phyloP scores from a whole-genome alignment of 2,329 filamentous ascomycete species.

The Venturia asperata region DNA sequence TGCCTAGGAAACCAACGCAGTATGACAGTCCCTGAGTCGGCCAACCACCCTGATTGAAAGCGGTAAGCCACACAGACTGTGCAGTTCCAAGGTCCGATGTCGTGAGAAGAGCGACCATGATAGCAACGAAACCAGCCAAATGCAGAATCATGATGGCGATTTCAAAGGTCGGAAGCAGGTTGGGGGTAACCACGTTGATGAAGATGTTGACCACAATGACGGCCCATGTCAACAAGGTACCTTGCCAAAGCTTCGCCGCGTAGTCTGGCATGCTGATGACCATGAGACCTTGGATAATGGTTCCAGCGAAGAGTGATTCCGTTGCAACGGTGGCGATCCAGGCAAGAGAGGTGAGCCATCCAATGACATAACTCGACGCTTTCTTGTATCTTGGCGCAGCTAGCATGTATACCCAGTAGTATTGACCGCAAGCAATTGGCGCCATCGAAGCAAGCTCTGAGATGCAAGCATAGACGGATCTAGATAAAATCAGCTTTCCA shows the following conservation, averaged over 20 bases:
- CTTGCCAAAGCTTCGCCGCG: conserved; percentile 26
- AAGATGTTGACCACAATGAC: conserved; percentile 26
- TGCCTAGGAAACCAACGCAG: conserved; percentile 20
- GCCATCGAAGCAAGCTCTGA: conserved; percentile 32
- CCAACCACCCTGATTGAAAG: conserved; percentile 27
- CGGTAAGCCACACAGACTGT: conserved; percentile 25
- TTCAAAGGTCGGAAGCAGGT: conserved; percentile 20
- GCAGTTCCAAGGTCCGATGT: conserved; percentile 20
- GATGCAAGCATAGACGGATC: conserved; percentile 21
- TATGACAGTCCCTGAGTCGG: conserved; percentile 24
- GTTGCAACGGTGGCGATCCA: conserved; percentile 20
- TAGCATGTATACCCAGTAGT: conserved; percentile 25
- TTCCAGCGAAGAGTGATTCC: conserved; percentile 18
- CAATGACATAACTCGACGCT: conserved; percentile 18
- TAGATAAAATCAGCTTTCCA: neutral
- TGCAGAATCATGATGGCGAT: conserved; percentile 25
- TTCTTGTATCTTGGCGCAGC: conserved; percentile 28
- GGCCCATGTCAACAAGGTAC: conserved; percentile 27
- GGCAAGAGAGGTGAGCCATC: conserved; percentile 20
- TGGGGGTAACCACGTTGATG: conserved; percentile 24
- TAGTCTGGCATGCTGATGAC: conserved; percentile 26
- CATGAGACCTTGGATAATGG: conserved; percentile 16
- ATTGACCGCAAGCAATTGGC: conserved; percentile 29
- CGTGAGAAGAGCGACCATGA: conserved; percentile 27
- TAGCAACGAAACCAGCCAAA: conserved; percentile 27